Percentiles rank a stretch among this genome's conserved stretches.
phyloP scores from a whole-genome alignment of 306 rosid species.

The Dryas alaskensis region DNA sequence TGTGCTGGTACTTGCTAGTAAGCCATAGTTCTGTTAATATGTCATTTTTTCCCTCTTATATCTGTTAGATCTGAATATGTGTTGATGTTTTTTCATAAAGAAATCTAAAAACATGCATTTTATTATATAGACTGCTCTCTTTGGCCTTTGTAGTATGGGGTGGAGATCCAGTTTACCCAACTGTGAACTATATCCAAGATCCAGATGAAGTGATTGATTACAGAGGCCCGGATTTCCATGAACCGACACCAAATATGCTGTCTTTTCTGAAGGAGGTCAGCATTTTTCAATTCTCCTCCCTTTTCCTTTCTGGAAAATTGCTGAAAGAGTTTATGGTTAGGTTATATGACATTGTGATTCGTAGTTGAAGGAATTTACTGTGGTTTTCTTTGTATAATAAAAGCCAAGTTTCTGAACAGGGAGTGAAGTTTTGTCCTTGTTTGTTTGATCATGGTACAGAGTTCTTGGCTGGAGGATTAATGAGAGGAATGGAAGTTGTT shows the following conservation, averaged over 20 bases:
- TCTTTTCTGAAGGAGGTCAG: slow-evolving; percentile 75
- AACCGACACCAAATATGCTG: slow-evolving; percentile 88
- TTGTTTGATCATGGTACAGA: background rate
- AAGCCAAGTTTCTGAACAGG: background rate
- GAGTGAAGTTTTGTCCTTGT: background rate
- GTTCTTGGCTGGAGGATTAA: background rate
- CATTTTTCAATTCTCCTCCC: slow-evolving; percentile 6
- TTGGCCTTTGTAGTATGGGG: slow-evolving; percentile 89
- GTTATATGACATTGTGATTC: background rate
- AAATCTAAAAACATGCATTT: background rate
- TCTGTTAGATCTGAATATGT: background rate
- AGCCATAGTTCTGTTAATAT: background rate
- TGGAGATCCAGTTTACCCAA: slow-evolving; percentile 99
- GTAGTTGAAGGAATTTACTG: background rate
- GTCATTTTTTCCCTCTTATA: background rate
- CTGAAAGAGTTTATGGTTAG: background rate
- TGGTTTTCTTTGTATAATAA: background rate
- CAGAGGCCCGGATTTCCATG: slow-evolving; percentile 91
- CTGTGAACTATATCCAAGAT: slow-evolving; percentile 93
- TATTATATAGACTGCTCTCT: slow-evolving; percentile 11
- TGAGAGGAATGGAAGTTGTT: background rate
- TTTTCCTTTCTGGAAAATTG: background rate
- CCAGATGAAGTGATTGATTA: slow-evolving; percentile 80
- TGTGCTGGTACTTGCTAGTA: background rate
- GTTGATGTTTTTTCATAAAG: slow-evolving; percentile 6